phyloP scores from a whole-genome alignment of 257 asterid species.

The Petrea volubilis region DNA sequence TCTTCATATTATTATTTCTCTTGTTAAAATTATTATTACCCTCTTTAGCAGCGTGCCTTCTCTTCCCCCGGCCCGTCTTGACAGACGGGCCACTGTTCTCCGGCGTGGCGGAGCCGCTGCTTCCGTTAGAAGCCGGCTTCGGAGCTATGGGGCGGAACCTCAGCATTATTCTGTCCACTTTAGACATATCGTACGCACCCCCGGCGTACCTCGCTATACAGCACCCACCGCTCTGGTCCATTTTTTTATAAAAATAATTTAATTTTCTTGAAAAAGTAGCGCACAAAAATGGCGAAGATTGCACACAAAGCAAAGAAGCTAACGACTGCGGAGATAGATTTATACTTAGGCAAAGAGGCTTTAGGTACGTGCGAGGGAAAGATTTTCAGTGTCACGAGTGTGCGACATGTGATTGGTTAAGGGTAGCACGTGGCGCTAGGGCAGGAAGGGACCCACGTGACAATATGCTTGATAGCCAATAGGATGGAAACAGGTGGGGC shows the following conservation, averaged over 20 bases:
- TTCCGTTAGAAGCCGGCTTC: slow-evolving; percentile 46
- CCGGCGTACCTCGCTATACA: slow-evolving; percentile 66
- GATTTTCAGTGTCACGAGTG: slow-evolving; percentile 1
- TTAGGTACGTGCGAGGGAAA: slow-evolving; percentile 39
- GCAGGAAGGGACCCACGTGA: slow-evolving; percentile 33
- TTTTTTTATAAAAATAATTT: too few relatives aligned
- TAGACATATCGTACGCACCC: slow-evolving; percentile 49
- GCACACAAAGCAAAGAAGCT: not conserved
- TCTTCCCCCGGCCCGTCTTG: slow-evolving; percentile 40
- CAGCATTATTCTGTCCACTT: slow-evolving; percentile 58
- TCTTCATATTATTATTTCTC: slow-evolving; percentile 21
- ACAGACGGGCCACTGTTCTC: slow-evolving; percentile 17
- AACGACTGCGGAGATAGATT: not conserved
- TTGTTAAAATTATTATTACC: slow-evolving; percentile 12
- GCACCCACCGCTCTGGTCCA: slow-evolving; percentile 73
- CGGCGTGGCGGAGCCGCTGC: slow-evolving; percentile 21
- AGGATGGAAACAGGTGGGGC: slow-evolving; percentile 14
- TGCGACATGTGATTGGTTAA: slow-evolving; percentile 32
- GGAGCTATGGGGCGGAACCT: slow-evolving; percentile 84
- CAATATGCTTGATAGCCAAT: slow-evolving; percentile 23
- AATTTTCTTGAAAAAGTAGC: too few relatives aligned
- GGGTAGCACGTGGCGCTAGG: slow-evolving; percentile 41
- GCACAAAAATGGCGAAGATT: not conserved
- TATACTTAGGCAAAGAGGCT: not conserved
- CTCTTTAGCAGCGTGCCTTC: slow-evolving; percentile 36